Percentiles rank a stretch among this genome's conserved stretches.
These are phyloP conservation scores for Botrytis pseudocinerea DNA, from an alignment of 2,329 filamentous ascomycete species.

Conservation along the genomic window DNA sequence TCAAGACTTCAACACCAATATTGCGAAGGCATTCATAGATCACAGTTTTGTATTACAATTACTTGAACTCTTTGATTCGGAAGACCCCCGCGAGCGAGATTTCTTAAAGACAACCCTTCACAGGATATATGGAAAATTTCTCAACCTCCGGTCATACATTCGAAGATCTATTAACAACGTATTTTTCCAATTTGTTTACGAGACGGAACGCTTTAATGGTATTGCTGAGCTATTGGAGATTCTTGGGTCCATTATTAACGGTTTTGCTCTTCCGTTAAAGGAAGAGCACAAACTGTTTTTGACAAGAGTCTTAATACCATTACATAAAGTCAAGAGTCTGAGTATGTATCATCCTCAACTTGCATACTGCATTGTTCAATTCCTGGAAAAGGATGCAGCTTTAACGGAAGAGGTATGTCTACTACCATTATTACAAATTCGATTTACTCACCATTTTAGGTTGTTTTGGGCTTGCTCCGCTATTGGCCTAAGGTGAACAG, in stretches of 20 bases:
- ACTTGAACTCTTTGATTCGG: constrained; percentile 96
- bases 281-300: constrained; percentile 99
- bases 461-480: constrained; percentile 88
- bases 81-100: constrained; percentile 93
- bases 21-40: constrained; percentile 97
- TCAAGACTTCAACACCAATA: constrained; percentile 99
- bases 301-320: constrained; percentile 84
- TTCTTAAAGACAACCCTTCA: constrained; percentile 98
- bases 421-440: not conserved
- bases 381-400: constrained; percentile 94
- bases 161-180: constrained; percentile 99
- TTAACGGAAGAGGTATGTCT: constrained; percentile 85
- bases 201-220: constrained; percentile 97
- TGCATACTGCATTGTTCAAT: constrained; percentile 98
- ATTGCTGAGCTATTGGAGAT: constrained; percentile 97
- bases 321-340: constrained; percentile 97
- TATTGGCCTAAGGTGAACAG: constrained; percentile 99
- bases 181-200: constrained; percentile 99
- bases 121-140: constrained; percentile 97
- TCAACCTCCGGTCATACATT: constrained; percentile 96
- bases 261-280: constrained; percentile 93
- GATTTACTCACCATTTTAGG: constrained; percentile 50
- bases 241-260: constrained; percentile 97
- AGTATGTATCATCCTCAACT: constrained; percentile 99
- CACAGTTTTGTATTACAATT: constrained; percentile 96